phyloP scores from a whole-genome alignment of 495 filamentous ascomycete species.

The Podospora fimiseda region DNA sequence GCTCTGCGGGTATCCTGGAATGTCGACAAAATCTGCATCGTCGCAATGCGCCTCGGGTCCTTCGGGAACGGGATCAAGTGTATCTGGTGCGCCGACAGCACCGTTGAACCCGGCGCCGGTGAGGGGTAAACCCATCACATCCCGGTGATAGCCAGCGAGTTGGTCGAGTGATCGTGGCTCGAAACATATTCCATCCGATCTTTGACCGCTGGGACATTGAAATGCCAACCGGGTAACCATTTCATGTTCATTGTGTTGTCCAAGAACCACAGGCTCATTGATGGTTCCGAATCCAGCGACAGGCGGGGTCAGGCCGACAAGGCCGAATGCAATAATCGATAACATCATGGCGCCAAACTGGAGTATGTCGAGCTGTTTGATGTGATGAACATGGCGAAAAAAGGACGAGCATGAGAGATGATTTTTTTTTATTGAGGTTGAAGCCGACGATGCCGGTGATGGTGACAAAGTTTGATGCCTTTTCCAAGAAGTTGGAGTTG shows the following conservation, averaged over 20 bases:
- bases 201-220: slow-evolving; percentile 18
- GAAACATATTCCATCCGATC: slow-evolving; percentile 24
- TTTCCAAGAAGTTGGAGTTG: not conserved
- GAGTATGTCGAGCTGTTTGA: no score
- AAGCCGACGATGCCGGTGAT: not conserved
- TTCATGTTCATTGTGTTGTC: slow-evolving; percentile 28
- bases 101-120: slow-evolving; percentile 22
- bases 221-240: slow-evolving; percentile 27
- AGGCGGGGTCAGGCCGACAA: not conserved
- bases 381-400: no score
- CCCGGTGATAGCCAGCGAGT: slow-evolving; percentile 21
- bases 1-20: slow-evolving; percentile 22
- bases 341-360: no score
- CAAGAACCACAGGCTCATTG: slow-evolving; percentile 20
- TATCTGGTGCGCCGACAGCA: slow-evolving; percentile 25
- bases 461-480: not conserved
- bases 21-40: slow-evolving; percentile 26
- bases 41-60: slow-evolving; percentile 26
- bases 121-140: slow-evolving; percentile 18
- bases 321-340: no score
- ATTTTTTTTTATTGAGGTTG: no score
- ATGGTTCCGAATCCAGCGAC: slow-evolving; percentile 20
- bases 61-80: slow-evolving; percentile 24
- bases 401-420: no score
- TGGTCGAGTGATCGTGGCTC: slow-evolving; percentile 25